These are phyloP conservation scores for Monilinia vaccinii-corymbosi DNA, from an alignment of 2,329 filamentous ascomycete species.

Conservation along the genomic window DNA sequence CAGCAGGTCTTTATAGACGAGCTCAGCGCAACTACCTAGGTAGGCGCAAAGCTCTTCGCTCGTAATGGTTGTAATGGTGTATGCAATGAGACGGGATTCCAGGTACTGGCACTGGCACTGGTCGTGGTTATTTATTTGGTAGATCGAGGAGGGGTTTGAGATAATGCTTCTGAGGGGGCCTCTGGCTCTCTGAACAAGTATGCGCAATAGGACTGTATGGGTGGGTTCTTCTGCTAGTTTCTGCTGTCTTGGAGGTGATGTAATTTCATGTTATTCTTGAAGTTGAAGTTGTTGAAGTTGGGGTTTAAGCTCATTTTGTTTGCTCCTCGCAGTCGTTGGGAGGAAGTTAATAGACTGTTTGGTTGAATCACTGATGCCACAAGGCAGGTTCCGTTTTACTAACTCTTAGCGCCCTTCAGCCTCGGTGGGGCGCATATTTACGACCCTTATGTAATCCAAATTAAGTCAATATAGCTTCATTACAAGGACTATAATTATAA, in stretches of 20 bases:
- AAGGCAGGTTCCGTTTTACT: not conserved
- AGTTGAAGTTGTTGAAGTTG: not conserved
- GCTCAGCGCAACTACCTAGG: conserved; percentile 4
- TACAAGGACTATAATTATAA: too few species aligned
- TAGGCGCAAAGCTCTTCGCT: conserved; percentile 3
- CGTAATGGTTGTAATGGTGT: not conserved
- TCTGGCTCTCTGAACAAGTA: not conserved
- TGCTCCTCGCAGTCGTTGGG: not conserved
- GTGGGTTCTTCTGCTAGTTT: not conserved
- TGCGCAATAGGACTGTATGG: not conserved
- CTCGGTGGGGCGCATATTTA: conserved; percentile 6
- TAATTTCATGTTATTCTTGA: not conserved
- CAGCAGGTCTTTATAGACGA: not conserved
- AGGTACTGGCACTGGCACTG: not conserved
- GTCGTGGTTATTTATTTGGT: not conserved
- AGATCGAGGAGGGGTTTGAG: not conserved
- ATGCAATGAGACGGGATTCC: not conserved
- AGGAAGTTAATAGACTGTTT: not conserved
- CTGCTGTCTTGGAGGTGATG: not conserved
- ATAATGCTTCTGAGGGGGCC: not conserved
- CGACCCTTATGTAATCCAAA: too few species aligned
- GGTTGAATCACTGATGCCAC: not conserved
- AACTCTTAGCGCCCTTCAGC: not conserved
- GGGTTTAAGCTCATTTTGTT: not conserved
- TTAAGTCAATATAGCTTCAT: too few species aligned